phyloP scores from a whole-genome alignment of 1,284 basidiomycete genomes.

The Agroathelia rolfsii region DNA sequence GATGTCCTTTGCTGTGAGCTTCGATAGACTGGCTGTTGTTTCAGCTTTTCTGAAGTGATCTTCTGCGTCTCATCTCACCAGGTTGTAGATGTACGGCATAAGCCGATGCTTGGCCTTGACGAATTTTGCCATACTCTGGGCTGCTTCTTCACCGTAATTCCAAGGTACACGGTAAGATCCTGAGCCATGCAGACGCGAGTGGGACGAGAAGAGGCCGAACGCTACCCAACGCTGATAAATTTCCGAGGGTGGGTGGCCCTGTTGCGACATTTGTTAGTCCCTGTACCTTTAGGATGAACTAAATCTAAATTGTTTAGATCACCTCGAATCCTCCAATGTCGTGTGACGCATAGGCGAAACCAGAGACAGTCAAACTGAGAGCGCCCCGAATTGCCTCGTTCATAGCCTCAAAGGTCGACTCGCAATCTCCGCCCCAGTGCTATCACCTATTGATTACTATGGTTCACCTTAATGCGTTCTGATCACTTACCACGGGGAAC shows the following conservation, averaged over 20 bases:
- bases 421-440: constrained; percentile 74
- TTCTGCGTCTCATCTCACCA: constrained; percentile 31
- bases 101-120: constrained; percentile 59
- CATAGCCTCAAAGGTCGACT: constrained; percentile 73
- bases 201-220: constrained; percentile 60
- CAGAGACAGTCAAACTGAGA: constrained; percentile 55
- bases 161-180: constrained; percentile 68
- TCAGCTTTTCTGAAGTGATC: neutral
- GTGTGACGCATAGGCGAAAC: constrained; percentile 64
- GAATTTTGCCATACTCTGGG: constrained; percentile 54
- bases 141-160: constrained; percentile 66
- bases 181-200: constrained; percentile 65
- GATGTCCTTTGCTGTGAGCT: constrained; percentile 47
- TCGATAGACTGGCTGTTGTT: constrained; percentile 39
- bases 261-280: constrained; percentile 2
- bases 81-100: constrained; percentile 65
- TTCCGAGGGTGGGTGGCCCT: constrained; percentile 58
- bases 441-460: constrained; percentile 23
- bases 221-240: constrained; percentile 74
- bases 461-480: neutral
- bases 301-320: constrained; percentile 3
- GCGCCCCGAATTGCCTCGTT: constrained; percentile 62
- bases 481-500: constrained; percentile 21
- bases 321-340: constrained; percentile 71
- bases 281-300: constrained; percentile 1